phyloP scores from a whole-genome alignment of 768 basidiomycete species.

The Leccinum subgranulosum region DNA sequence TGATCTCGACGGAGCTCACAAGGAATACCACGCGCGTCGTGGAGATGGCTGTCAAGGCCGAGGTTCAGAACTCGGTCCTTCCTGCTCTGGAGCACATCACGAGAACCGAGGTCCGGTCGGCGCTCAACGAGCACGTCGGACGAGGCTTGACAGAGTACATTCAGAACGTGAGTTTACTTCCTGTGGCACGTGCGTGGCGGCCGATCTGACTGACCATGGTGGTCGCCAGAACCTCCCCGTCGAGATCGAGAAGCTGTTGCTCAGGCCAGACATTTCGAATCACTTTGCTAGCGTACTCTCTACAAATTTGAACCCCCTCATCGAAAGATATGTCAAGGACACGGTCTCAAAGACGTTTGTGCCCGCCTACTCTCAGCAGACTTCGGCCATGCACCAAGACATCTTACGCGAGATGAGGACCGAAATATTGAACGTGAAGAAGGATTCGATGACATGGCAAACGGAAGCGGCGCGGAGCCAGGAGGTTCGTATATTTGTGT shows the following conservation, averaged over 20 bases:
- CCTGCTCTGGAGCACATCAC: slow-evolving; percentile 82
- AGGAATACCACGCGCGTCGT: slow-evolving; percentile 87
- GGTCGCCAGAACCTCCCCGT: slow-evolving; percentile 59
- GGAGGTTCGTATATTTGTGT: slow-evolving; percentile 49
- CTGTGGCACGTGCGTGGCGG: not conserved
- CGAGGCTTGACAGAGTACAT: slow-evolving; percentile 70
- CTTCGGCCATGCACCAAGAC: slow-evolving; percentile 77
- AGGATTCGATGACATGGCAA: slow-evolving; percentile 80
- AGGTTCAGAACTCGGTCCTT: slow-evolving; percentile 80
- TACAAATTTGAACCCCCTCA: slow-evolving; percentile 65
- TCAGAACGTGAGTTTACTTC: slow-evolving; percentile 51
- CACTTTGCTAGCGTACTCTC: slow-evolving; percentile 77
- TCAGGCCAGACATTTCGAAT: slow-evolving; percentile 71
- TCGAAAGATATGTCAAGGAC: slow-evolving; percentile 83
- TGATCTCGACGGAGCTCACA: slow-evolving; percentile 83
- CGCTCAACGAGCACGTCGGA: slow-evolving; percentile 75
- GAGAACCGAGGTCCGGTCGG: slow-evolving; percentile 73
- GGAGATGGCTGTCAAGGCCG: slow-evolving; percentile 82
- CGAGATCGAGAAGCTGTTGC: slow-evolving; percentile 76
- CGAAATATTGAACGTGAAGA: slow-evolving; percentile 75
- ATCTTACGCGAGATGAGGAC: slow-evolving; percentile 68
- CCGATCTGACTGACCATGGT: slow-evolving; percentile 8
- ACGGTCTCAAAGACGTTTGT: slow-evolving; percentile 69
- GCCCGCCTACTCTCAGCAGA: slow-evolving; percentile 72
- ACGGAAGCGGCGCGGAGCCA: slow-evolving; percentile 72